Evolutionary conservation across 163 green algal species (phyloP), one percentile per base, ranked within the genome.

Genomic region (Botryococcus braunii): DNA sequence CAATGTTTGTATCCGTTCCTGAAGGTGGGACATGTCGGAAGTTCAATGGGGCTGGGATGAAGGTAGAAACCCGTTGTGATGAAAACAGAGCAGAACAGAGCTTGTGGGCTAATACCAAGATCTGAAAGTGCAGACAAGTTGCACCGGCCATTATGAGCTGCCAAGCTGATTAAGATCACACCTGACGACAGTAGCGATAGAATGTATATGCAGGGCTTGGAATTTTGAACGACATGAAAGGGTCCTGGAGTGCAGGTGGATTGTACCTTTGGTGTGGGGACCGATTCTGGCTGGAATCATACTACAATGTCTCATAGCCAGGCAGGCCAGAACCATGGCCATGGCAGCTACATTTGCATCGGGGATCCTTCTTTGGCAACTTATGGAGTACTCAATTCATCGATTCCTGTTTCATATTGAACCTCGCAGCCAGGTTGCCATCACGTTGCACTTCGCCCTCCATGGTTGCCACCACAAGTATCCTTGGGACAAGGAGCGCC

Each of bases 381-480:
- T 74, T 2, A 41, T 69, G 5, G 72, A 78, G 47, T 78, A 78
- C 55, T 69, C 46, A 62, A 68, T 78, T 4, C 72, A 78, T 47
- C 66, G 72, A 37, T 77, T 69, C 47, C 35, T 78, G 0, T 78
- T 78, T 37, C 72, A 78, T 43, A 55, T 57, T 5, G 7, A 61
- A 17, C 72, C 72, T 36, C 34, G 2, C 39, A 68, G 43, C 31
- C 67, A 67, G 6, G 64, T 41, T 41, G 61, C 40, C 46, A 78
- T 78, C 23, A 69, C 48, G 9, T 13, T 69, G 8, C 72, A 78
- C 56, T 78, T 78, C 52, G 47, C 37, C 7, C 71, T 78, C 27
- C 72, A 78, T 47, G 72, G 72, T 39, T 78, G 72, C 36, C 72
- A 78, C 47, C 72, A 78, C 57, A 78, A 78, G 39, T 78, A 60